Evolutionary conservation across 2,329 filamentous ascomycete genomes (phyloP), one percentile per base, ranked within the genome.

Genomic region (Blastomyces emzantsi): DNA sequence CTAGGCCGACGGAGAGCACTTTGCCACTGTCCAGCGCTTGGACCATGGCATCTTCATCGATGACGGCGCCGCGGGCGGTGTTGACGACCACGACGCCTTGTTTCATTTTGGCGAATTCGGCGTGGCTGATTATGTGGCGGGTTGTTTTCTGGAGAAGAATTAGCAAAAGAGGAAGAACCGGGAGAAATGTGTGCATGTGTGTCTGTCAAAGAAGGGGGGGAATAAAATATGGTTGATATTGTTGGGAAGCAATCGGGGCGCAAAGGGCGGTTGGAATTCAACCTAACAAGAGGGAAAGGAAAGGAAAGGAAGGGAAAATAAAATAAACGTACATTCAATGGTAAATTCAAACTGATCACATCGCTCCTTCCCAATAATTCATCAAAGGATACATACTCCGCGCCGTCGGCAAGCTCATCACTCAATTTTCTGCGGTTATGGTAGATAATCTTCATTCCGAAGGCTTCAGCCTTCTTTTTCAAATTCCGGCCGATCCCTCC

Each of bases 401-500:
- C 73, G 2, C 77, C 77, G 6, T 65, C 75, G 17, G 75, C 72
- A 49, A 77, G 65, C 63, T 87, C 85, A 1, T 82, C 78, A 22
- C 76, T 77, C 67, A 94, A 75, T 69, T 79, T 75, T 1, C 78
- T 82, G 8, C 90, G 85, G 73, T 94, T 94, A 71, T 91, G 81
- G 70, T 95, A 94, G 59, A 87, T 82, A 15, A 90, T 81, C 54
- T 76, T 82, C 88, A 94, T 92, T 13, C 87, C 89, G 72, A 95
- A 92, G 0, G 81, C 88, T 62, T 84, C 81, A 2, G 87, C 88
- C 75, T 92, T 92, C 72, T 80, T 83, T 72, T 88, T 90, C 69
- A 94, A 76, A 70, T 91, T 90, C 45, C 87, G 80, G 0, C 91
- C 90, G 65, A 95, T 94, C 2, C 90, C 90, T 25, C 90, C 90